Evolutionary conservation across 2,329 filamentous ascomycete genomes (phyloP), one percentile per base, ranked within the genome.

Genomic region (Pseudogymnoascus verrucosus): DNA sequence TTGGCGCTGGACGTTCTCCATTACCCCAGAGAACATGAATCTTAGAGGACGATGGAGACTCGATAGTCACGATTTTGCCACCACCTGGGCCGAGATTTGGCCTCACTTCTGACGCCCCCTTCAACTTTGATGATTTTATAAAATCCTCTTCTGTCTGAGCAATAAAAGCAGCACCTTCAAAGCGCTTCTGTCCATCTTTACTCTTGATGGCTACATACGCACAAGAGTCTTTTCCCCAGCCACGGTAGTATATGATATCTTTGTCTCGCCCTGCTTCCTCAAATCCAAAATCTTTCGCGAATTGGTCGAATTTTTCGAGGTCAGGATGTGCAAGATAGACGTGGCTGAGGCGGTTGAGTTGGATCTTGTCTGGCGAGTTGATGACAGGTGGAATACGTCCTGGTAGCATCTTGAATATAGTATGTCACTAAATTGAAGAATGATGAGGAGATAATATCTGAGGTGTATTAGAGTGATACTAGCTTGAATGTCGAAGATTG

Each of bases 221-320:
- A 40, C 60, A 67, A 21, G 64, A 57, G 14, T 67, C 61, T 21
- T 16, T 61, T 12, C 65, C 65, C 23, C 61, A 63, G 12, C 65
- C 65, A n/a, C 65, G 44, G 28, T 60, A 64, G 44, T 65, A 66
- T 7, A 63, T 59, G 10, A 7, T 44, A 23, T 57, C 39, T 59
- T 60, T 21, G 11, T 65, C 62, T 2, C 67, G 66, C 37, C 65
- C 60, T 5, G 66, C 71, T 61, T 71, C 66, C 1, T 68, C 63
- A 6, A 74, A 69, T 11, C 74, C 74, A 62, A 75, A 75, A 47
- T 74, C 74, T 0, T 63, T 47, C 1, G 71, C 69, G 36, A 76
- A 76, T 5, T 47, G 59, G 14, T 67, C 37, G 14, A 71, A 70
- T 19, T 64, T 66, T 3, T 71, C 64, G 1, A 75, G 61, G 42